Percentiles rank a stretch among this genome's conserved stretches.
Evolutionary conservation across 192 early-diverging fungal genomes (phyloP).

Genomic region (Allomyces macrogynus): DNA sequence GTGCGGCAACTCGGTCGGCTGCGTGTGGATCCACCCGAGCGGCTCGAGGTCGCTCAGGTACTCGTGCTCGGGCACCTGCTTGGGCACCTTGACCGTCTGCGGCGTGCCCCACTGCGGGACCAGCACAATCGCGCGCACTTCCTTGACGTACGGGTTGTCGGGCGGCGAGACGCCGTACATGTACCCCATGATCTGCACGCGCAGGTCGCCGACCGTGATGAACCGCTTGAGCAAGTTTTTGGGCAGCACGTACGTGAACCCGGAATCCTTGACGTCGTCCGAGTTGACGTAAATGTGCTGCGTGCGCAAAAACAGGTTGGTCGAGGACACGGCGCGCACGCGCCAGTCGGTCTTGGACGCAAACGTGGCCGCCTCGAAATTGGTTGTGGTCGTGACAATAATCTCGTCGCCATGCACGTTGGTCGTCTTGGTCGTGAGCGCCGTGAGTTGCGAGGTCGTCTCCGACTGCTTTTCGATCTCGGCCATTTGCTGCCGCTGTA

Average conservation of each 20-base stretch:
- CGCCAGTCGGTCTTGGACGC: constrained; percentile 98
- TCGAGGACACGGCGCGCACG: constrained; percentile 87
- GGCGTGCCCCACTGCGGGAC: constrained; percentile 99
- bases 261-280: constrained; percentile 86
- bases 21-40: constrained; percentile 94
- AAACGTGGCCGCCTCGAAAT: constrained; percentile 92
- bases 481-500: constrained; percentile 89
- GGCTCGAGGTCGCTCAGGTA: constrained; percentile 83
- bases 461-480: constrained; percentile 93
- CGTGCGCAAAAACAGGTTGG: constrained; percentile 83
- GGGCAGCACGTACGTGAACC: constrained; percentile 86
- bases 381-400: constrained; percentile 89
- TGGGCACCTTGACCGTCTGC: constrained; percentile 76
- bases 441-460: constrained; percentile 82
- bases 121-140: constrained; percentile 81
- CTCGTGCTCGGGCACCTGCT: constrained; percentile 72
- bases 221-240: constrained; percentile 97
- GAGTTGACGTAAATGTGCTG: constrained; percentile 92
- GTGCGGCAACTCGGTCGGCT: constrained; percentile 77
- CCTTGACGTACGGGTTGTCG: constrained; percentile 83
- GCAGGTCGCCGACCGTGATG: constrained; percentile 79
- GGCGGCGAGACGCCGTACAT: constrained; percentile 80
- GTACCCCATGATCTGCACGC: constrained; percentile 89
- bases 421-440: constrained; percentile 86
- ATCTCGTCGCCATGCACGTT: constrained; percentile 97